Evolutionary conservation across 2,329 filamentous ascomycete species (phyloP), one percentile per base, ranked within the genome.

Genomic region (Coleophoma eucalyptorum): DNA sequence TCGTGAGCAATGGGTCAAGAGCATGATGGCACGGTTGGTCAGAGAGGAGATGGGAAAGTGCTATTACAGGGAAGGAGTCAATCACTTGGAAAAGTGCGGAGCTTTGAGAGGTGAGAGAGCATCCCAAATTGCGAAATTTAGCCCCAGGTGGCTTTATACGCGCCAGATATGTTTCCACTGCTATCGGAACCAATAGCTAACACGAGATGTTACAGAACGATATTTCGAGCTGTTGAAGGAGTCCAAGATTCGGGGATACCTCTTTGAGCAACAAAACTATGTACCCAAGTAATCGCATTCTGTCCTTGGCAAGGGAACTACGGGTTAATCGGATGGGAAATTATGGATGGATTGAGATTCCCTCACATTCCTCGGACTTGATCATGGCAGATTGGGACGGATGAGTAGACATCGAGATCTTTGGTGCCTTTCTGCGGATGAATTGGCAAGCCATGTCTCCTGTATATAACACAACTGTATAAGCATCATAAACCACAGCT

Each of bases 1-100:
- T 62, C 80, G 89, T 56, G 89, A 94, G 74, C 89, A 94, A 75
- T 94, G 90, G 90, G 88, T 94, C 53, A 84, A 83, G 68, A 85
- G 86, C 68, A 94, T 94, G 89, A 94, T 92, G 89, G 87, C 87
- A 51, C 79, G 89, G 55, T 73, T 94, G 56, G 87, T 94, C 50
- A 77, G 87, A 57, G 87, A 93, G 69, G 89, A 94, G 76, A 76
- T 94, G 74, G 80, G 85, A 71, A 93, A 90, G 75, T 94, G 89
- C 77, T 94, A 94, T 72, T 83, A 84, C 71, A 79, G 83, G 60
- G 87, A 94, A 72, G 90, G 89, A 50, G 87, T 92, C 59, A 94
- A 94, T 71, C 89, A 94, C 69, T 72, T 94, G 69, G 89, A 93
- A 79, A 94, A 93, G 74, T 94, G 89, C 70, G 89, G 88, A 58